Evolutionary conservation across 441 rosid species (phyloP).

Genomic region (Hypseocharis bilobata): DNA sequence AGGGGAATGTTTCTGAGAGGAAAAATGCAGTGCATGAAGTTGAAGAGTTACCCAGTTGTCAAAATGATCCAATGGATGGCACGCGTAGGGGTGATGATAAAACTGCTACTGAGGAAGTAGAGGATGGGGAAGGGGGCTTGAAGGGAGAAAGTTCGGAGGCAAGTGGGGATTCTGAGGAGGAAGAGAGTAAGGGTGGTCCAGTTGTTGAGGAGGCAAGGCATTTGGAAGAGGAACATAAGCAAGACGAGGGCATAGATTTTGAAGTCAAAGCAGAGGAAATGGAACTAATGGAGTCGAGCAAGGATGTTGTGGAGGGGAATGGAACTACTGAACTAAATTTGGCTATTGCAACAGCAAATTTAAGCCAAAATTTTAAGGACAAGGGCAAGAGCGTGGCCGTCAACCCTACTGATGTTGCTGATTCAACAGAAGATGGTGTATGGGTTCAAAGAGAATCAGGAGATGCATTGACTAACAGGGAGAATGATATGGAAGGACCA

Average conservation of each 20-base stretch:
- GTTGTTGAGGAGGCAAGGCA: constrained; percentile 23
- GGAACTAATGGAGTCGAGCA: constrained; percentile 28
- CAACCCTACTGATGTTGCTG: constrained; percentile 26
- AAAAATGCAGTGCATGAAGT: constrained; percentile 29
- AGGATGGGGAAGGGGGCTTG: constrained; percentile 25
- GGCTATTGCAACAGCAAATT: constrained; percentile 27
- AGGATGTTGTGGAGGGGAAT: constrained; percentile 30
- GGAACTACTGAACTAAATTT: constrained; percentile 23
- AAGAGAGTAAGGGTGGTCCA: constrained; percentile 21
- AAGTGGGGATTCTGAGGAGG: constrained; percentile 26
- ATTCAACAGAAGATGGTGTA: constrained; percentile 32
- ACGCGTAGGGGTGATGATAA: constrained; percentile 28
- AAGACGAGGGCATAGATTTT: constrained; percentile 35
- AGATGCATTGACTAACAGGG: constrained; percentile 28
- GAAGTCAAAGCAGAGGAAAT: constrained; percentile 34
- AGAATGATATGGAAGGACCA: constrained; percentile 63
- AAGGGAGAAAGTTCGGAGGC: constrained; percentile 23
- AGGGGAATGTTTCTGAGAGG: constrained; percentile 20
- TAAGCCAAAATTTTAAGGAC: constrained; percentile 40
- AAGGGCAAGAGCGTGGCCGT: constrained; percentile 60
- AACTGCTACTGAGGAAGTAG: constrained; percentile 30
- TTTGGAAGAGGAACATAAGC: constrained; percentile 29
- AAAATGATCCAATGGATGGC: constrained; percentile 21
- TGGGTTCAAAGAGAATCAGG: constrained; percentile 38
- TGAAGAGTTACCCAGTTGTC: constrained; percentile 27